phyloP scores from a whole-genome alignment of 805 yeast species.

The Metschnikowia reukaufii region DNA sequence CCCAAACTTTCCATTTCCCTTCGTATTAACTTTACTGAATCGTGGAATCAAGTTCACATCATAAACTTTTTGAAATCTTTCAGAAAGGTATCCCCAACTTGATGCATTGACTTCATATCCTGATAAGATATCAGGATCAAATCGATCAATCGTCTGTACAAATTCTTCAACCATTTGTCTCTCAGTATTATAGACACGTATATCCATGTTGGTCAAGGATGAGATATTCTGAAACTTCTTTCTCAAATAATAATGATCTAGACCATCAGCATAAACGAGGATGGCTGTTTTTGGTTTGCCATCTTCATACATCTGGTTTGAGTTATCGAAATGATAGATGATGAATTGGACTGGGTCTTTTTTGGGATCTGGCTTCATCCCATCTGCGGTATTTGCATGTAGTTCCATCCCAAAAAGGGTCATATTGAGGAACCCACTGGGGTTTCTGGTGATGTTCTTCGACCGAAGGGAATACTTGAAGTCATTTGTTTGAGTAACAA shows the following conservation, averaged over 20 bases:
- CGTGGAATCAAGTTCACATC: conserved; percentile 56
- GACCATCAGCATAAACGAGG: conserved; percentile 8
- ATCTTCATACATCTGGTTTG: conserved; percentile 20
- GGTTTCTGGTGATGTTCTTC: conserved; percentile 33
- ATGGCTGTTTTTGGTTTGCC: conserved; percentile 9
- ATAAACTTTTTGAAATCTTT: conserved; percentile 49
- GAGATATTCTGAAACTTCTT: conserved; percentile 5
- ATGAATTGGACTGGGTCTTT: conserved; percentile 58
- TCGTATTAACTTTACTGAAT: conserved; percentile 57
- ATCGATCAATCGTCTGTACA: conserved; percentile 51
- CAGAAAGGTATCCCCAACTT: conserved; percentile 90
- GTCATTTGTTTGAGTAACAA: conserved; percentile 40
- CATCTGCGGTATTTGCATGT: conserved; percentile 56
- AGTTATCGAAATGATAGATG: conserved; percentile 61
- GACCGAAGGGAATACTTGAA: conserved; percentile 40
- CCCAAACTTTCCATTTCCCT: conserved; percentile 52
- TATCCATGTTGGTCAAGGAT: conserved; percentile 3
- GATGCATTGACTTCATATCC: conserved; percentile 80
- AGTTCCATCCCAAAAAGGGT: conserved; percentile 67
- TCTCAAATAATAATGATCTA: background rate
- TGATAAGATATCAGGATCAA: conserved; percentile 85
- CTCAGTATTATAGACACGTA: conserved; percentile 41
- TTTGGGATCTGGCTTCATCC: conserved; percentile 60
- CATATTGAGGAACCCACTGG: conserved; percentile 46
- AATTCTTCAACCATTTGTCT: conserved; percentile 56